Base-by-base conservation (phyloP, 1,284 basidiomycete species). In the Caloboletus firmus region DNA sequence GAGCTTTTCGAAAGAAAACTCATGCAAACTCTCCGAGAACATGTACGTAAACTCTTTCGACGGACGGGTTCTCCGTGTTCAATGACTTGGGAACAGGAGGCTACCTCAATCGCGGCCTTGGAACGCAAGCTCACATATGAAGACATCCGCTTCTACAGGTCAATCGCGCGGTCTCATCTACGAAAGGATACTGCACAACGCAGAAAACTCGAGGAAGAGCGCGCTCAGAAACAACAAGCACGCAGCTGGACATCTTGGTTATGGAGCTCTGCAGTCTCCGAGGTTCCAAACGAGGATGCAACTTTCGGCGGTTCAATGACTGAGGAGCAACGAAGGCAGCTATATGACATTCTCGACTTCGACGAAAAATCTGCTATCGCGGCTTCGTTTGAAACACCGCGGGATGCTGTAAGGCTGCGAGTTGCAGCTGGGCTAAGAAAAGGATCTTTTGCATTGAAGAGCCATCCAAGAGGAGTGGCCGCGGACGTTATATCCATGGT, bases 101-200 rank as follows among this genome's bases (percentile, higher is more conserved):
- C 75, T 31, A 70, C 76, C 46, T 76, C 75, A 6, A 74, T 98
- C 26, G 80, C 84, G 45, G 77, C 75, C 1, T 75, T 99, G 49
- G 98, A 99, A 70, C 76, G 72, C 61, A 93, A 92, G 68, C 79
- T 99, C 12, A 82, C 85, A 1, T 99, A 98, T 67, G 93, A 98
- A 69, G 97, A 99, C 65, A 91, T 99, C 50, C 89, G 97, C 12
- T 98, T 98, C 74, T 99, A 98, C 76, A 86, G 97, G 24, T 98
- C 95, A 4, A 93, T 99, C 56, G 94, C 95, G 1, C 86, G 94
- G 9, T 94, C 92, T 8, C 87, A 89, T 61, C 77, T 98, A 17
- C 87, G 89, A 61, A 95, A 97, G 67, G 94, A 99, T 64, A 79
- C 84, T 32, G 89, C 83, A 2, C 75, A 87, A 26, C 81, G 83